These are phyloP conservation scores for Conticribra weissflogii DNA, from an alignment of 108 stramenopile genomes.

Conservation along the genomic window DNA sequence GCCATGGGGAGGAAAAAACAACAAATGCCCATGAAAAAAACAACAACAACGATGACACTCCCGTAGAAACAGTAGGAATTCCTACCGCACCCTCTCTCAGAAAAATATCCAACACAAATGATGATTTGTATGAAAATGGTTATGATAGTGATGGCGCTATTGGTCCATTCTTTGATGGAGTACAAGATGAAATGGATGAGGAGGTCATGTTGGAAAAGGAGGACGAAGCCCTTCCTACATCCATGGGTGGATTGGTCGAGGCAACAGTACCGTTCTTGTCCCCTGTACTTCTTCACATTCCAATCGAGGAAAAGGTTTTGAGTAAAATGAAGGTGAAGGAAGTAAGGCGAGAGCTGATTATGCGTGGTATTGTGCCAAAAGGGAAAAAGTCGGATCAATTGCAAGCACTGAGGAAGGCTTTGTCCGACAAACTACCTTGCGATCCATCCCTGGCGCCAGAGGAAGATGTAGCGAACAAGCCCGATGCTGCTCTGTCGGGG, in stretches of 20 bases:
- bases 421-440: not conserved
- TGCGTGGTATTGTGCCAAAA: conserved; percentile 11
- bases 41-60: too few relatives aligned
- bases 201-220: conserved; percentile 12
- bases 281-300: not conserved
- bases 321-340: conserved; percentile 12
- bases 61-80: conserved; percentile 19
- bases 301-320: not conserved
- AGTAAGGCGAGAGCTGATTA: conserved; percentile 13
- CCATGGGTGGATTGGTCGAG: not conserved
- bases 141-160: conserved; percentile 29
- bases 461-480: not conserved
- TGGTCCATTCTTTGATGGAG: conserved; percentile 24
- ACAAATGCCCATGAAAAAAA: too few relatives aligned
- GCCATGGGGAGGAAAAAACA: too few relatives aligned
- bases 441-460: not conserved
- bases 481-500: not conserved
- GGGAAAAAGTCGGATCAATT: conserved; percentile 6
- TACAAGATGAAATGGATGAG: conserved; percentile 6
- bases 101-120: conserved; percentile 7
- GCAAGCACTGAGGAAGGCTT: conserved; percentile 4
- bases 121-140: conserved; percentile 8
- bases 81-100: conserved; percentile 1
- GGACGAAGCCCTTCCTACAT: conserved; percentile 7
- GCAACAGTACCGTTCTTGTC: not conserved